Base-by-base conservation (phyloP, 2,329 filamentous ascomycete genomes). In the Raffaelea ambrosiae region DNA sequence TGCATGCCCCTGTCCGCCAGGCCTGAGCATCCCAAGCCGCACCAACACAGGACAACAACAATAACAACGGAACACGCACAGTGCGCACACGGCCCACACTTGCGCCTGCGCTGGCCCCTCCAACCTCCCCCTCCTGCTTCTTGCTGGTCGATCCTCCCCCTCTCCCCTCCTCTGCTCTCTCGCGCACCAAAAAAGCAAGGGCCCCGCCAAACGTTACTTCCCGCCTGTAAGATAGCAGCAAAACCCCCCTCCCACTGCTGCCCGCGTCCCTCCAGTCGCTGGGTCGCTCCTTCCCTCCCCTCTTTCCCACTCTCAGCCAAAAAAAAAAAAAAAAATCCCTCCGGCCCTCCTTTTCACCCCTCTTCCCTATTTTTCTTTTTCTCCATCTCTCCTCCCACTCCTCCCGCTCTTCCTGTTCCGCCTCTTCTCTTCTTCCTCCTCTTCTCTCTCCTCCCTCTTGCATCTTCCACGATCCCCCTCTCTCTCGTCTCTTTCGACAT, bases 341-440 rank as follows among this genome's bases (percentile, higher is more conserved):
- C 54, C 53, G 50, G 50, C 49, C 47, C 46, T 48, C 47, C 39
- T 40, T 19, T 43, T 40, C 46, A 46, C 48, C 44, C 47, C 45
- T 48, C 47, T 54, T 50, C 50, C 49, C 52, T 48, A 38, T 51
- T 52, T 52, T 51, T 54, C 50, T 51, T 52, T 41, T 40, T 23
- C 38, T 48, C 53, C 51, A 45, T 48, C 29, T 40, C 46, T 40
- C 40, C 44, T 48, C 41, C 43, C 43, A 21, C 31, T 55, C 51
- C 54, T 53, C 52, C 51, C 50, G 55, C 50, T 53, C 47, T 51
- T 45, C 49, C 53, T 50, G 50, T 53, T 55, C 54, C 51, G 53
- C 48, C 52, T 47, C 51, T 53, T 53, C 54, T 54, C 58, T 57
- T 53, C 51, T 53, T 55, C 54, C 58, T 58, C 40, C 45, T 47